A percentile compares a stretch with the other conserved stretches of the same genome.
phyloP scores from a whole-genome alignment of 345 rosid species.

The Eucalyptus erythrocorys region DNA sequence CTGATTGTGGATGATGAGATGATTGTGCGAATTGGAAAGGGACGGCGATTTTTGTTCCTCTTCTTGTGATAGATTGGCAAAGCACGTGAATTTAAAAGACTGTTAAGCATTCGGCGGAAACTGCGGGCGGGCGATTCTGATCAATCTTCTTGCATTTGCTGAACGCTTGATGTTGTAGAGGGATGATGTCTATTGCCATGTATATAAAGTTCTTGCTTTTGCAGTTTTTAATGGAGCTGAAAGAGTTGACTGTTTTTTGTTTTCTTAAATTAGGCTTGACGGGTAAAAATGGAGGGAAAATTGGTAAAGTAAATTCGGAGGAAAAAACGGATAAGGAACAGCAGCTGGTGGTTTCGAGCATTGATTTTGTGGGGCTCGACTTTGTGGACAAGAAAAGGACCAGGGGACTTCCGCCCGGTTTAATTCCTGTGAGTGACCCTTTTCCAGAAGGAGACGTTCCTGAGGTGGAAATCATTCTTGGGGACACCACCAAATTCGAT shows the following conservation, averaged over 20 bases:
- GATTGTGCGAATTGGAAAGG: background rate
- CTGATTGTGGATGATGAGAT: background rate
- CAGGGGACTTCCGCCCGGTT: slow-evolving; percentile 70
- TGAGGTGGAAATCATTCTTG: slow-evolving; percentile 83
- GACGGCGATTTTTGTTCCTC: background rate
- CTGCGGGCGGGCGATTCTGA: background rate
- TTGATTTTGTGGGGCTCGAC: slow-evolving; percentile 71
- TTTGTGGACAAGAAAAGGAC: slow-evolving; percentile 69
- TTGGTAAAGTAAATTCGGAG: slow-evolving; percentile 5
- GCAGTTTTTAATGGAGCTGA: background rate
- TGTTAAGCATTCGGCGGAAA: background rate
- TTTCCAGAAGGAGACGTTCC: slow-evolving; percentile 51
- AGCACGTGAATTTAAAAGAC: background rate
- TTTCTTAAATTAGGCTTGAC: slow-evolving; percentile 22
- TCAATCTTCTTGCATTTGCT: background rate
- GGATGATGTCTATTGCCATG: background rate
- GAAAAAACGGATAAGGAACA: slow-evolving; percentile 15
- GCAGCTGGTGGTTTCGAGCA: slow-evolving; percentile 43
- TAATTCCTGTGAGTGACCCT: slow-evolving; percentile 46
- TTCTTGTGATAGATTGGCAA: background rate
- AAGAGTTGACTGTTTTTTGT: background rate
- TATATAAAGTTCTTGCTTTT: background rate
- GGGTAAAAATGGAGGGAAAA: slow-evolving; percentile 9
- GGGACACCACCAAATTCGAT: slow-evolving; percentile 50
- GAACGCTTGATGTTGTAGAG: background rate